These are phyloP conservation scores for Xerocomus nothofagi DNA, from an alignment of 1,284 basidiomycete genomes.

Conservation along the genomic window DNA sequence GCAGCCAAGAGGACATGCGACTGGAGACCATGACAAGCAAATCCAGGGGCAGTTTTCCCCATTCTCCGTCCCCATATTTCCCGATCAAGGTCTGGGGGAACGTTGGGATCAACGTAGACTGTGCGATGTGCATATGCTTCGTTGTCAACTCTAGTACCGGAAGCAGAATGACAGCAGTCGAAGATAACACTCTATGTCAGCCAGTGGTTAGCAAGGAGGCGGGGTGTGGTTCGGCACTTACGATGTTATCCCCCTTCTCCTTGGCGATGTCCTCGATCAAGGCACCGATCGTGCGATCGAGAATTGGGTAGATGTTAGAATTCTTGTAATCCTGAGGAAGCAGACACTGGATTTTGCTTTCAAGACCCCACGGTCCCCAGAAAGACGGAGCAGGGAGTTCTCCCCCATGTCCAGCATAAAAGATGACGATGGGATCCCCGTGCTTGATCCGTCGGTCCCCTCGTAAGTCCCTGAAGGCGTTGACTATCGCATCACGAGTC, in stretches of 20 bases:
- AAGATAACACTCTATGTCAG: conserved; percentile 50
- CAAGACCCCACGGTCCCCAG: conserved; percentile 40
- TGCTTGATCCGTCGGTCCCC: conserved; percentile 52
- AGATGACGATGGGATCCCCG: conserved; percentile 61
- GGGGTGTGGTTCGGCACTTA: background rate
- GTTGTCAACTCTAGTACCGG: conserved; percentile 38
- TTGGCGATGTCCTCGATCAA: conserved; percentile 51
- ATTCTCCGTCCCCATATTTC: conserved; percentile 47
- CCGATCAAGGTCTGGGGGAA: conserved; percentile 46
- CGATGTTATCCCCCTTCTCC: conserved; percentile 60
- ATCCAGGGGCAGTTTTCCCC: conserved; percentile 37
- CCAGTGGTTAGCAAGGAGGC: background rate
- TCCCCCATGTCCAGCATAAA: conserved; percentile 65
- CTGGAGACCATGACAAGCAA: conserved; percentile 39
- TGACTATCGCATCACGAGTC: conserved; percentile 54
- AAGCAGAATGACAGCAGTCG: conserved; percentile 56
- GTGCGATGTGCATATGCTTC: conserved; percentile 41
- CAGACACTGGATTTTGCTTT: conserved; percentile 49
- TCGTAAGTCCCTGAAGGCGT: conserved; percentile 49
- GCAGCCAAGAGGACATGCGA: conserved; percentile 56
- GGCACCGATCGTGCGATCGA: conserved; percentile 55
- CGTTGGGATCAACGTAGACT: conserved; percentile 46
- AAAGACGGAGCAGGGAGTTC: conserved; percentile 46
- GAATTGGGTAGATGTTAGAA: conserved; percentile 40
- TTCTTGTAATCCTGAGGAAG: conserved; percentile 57